Conservation (phyloP, 768 basidiomycete species). For the Hygrophorus russula region DNA sequence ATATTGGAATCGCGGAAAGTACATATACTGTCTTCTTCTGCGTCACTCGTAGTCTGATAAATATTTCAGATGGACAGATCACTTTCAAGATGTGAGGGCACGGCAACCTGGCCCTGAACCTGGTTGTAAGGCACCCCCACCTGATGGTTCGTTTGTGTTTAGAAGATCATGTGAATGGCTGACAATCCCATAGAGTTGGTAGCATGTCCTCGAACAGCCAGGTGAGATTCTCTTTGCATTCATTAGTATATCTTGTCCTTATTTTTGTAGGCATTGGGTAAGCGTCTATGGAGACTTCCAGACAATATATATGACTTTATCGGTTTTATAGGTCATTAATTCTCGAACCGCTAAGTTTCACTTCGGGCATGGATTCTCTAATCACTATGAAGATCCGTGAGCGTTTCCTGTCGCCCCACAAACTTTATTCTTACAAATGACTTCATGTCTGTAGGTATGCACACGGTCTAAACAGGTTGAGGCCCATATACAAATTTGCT, state of each 20-base stretch:
- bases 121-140: slow-evolving; percentile 48
- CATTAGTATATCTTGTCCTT: slow-evolving; percentile 2
- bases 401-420: slow-evolving; percentile 14
- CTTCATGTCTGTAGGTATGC: slow-evolving; percentile 31
- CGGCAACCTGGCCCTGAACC: slow-evolving; percentile 55
- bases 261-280: slow-evolving; percentile 50
- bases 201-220: slow-evolving; percentile 59
- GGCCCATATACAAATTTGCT: slow-evolving; percentile 40
- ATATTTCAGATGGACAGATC: slow-evolving; percentile 46
- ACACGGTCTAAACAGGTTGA: slow-evolving; percentile 41
- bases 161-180: not conserved
- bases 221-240: slow-evolving; percentile 25
- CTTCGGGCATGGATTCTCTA: slow-evolving; percentile 40
- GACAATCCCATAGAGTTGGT: slow-evolving; percentile 39
- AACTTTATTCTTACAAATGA: slow-evolving; percentile 1
- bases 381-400: slow-evolving; percentile 55
- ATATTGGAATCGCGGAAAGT: slow-evolving; percentile 68
- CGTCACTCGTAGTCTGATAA: not conserved
- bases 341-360: slow-evolving; percentile 58
- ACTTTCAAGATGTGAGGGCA: slow-evolving; percentile 43
- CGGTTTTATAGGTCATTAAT: slow-evolving; percentile 37
- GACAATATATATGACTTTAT: not conserved
- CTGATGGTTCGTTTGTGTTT: slow-evolving; percentile 35
- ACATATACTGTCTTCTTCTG: slow-evolving; percentile 12
- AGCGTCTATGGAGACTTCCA: slow-evolving; percentile 1